These are phyloP conservation scores for Suhomyces bokatorum DNA, from an alignment of 1,139 yeast species.

Conservation along the genomic window DNA sequence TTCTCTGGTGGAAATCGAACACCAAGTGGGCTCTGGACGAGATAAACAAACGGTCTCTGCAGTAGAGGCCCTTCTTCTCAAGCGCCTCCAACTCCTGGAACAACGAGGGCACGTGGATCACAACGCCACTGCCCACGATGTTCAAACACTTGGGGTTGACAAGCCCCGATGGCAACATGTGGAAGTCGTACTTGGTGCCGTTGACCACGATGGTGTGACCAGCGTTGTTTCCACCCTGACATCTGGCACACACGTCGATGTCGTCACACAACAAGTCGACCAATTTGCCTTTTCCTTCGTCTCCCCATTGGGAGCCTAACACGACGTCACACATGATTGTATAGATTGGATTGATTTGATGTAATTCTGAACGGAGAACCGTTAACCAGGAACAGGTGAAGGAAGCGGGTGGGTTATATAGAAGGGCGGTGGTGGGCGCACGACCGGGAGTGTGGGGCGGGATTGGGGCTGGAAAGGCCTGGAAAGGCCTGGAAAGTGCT, in stretches of 20 bases:
- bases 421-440: constrained; percentile 1
- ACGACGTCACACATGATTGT: constrained; percentile 80
- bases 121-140: constrained; percentile 95
- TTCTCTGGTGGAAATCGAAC: constrained; percentile 95
- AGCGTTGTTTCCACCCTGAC: constrained; percentile 99
- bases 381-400: constrained; percentile 11
- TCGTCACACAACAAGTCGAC: constrained; percentile 93
- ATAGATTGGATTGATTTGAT: too few relatives aligned
- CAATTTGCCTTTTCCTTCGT: constrained; percentile 97
- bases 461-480: background rate
- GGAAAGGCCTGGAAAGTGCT: too few relatives aligned
- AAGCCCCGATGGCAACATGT: constrained; percentile 96
- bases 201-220: constrained; percentile 97
- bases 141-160: constrained; percentile 90
- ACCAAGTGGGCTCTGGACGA: constrained; percentile 96
- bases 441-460: constrained; percentile 1
- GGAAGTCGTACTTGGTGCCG: constrained; percentile 90
- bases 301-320: constrained; percentile 99
- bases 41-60: constrained; percentile 78
- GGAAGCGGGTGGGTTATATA: constrained; percentile 2
- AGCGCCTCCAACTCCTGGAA: constrained; percentile 82
- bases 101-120: constrained; percentile 90
- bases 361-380: constrained; percentile 17
- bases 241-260: constrained; percentile 95
- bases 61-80: constrained; percentile 76